Evolutionary conservation across 768 basidiomycete species (phyloP).

Genomic region (Cystofilobasidium macerans): DNA sequence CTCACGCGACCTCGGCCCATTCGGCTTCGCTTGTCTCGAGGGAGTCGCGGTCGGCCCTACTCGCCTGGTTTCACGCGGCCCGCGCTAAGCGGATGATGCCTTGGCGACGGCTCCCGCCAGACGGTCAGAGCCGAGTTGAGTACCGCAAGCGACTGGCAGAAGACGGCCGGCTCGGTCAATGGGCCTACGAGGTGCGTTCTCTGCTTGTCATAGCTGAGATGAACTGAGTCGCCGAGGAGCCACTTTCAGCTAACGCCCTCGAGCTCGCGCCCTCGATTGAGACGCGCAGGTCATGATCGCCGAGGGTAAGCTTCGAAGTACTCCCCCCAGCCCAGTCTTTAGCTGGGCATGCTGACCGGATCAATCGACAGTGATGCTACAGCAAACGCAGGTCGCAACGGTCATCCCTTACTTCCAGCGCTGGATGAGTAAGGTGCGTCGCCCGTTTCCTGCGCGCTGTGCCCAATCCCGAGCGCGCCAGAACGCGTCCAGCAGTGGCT

Average conservation of each 20-base stretch:
- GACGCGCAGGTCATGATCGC: conserved; percentile 16
- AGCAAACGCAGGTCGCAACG: conserved; percentile 26
- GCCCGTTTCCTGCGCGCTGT: no score
- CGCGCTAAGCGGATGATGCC: conserved; percentile 10
- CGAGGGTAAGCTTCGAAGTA: conserved; percentile 6
- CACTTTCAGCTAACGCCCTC: not conserved
- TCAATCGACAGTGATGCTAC: conserved; percentile 17
- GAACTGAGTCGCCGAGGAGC: no score
- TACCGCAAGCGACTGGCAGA: not conserved
- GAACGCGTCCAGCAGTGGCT: not conserved
- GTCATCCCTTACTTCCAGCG: conserved; percentile 21
- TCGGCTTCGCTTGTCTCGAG: not conserved
- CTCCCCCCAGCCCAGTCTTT: not conserved
- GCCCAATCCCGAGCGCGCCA: not conserved
- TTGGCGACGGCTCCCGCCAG: not conserved
- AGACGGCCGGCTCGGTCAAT: conserved; percentile 8
- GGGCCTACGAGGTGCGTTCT: conserved; percentile 22
- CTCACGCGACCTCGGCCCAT: conserved; percentile 6
- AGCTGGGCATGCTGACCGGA: not conserved
- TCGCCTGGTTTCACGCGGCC: conserved; percentile 13
- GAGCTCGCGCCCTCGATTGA: not conserved
- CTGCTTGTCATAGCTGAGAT: not conserved
- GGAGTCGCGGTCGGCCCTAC: not conserved
- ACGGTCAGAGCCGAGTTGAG: not conserved
- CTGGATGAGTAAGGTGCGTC: conserved; percentile 23